Evolutionary conservation across 1,139 yeast species (phyloP), one percentile per base, ranked within the genome.

Genomic region (Hemisphaericaspora lyxosophila): DNA sequence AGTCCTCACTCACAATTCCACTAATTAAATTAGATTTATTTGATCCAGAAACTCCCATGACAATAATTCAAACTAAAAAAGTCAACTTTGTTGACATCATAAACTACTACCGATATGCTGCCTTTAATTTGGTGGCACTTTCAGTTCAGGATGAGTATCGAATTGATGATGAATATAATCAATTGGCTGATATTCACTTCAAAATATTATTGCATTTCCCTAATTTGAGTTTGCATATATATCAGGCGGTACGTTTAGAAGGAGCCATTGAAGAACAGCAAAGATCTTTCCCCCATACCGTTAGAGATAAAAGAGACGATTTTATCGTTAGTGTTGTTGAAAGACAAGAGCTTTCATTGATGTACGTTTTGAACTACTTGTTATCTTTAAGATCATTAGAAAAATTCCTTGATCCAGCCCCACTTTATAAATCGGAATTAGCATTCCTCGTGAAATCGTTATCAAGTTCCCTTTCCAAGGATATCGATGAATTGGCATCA

Each of bases 291-390:
- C 31, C 35, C 26, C 19, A 13, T n/a, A 18, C 8, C 15, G 4
- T 24, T 11, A 30, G 33, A 13, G 39, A 31, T 14, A 38, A 38
- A 19, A 36, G 33, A 6, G 44, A 42, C 11, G 39, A 41, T 11
- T 37, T 32, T 15, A 39, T 52, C 4, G 15, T 48, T 7, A 35
- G 30, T 22, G 30, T 51, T n/a, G 15, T 33, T 4, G 64, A 58
- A 32, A 51, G 73, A 36, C 68, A 62, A 34, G 73, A 68, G 40
- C 53, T 67, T 8, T 56, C 73, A 3, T 48, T 67, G 36, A 35
- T 65, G 42, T 67, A 51, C 35, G 40, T 63, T 1, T 36, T 67
- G 14, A 66, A 66, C 39, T 52, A 53, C 39, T 41, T 65, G 14
- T 44, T 62, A 13, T 46, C 51, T 16, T 37, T 59, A 13, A 41